phyloP scores from a whole-genome alignment of 176 grass and related monocot genomes.

The Zoysia pacifica region DNA sequence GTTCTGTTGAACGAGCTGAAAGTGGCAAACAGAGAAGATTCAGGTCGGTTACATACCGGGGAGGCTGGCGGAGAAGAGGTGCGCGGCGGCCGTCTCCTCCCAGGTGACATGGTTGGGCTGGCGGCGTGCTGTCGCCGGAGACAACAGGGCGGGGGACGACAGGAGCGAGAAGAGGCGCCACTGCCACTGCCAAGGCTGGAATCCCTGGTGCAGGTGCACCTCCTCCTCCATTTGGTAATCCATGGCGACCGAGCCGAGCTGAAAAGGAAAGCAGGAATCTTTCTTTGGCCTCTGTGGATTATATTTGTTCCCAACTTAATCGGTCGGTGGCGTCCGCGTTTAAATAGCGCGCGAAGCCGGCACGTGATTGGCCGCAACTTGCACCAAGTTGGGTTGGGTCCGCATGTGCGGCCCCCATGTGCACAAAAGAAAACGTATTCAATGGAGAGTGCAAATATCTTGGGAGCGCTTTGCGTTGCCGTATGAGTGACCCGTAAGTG shows the following conservation, averaged over 20 bases:
- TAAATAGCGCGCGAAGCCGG: background rate
- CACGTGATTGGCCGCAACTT: conserved; percentile 16
- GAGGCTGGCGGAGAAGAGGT: conserved; percentile 65
- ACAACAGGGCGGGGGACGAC: background rate
- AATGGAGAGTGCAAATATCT: conserved; percentile 31
- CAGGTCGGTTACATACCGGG: conserved; percentile 41
- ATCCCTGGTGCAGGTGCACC: background rate
- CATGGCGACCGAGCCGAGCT: conserved; percentile 11
- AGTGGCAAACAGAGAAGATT: no score
- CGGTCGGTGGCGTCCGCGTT: background rate
- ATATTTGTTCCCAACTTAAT: background rate
- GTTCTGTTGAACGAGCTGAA: background rate
- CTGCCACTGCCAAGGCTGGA: conserved; percentile 40
- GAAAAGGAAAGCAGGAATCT: background rate
- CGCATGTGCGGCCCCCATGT: conserved; percentile 26
- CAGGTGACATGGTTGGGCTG: conserved; percentile 59
- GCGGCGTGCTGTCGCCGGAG: conserved; percentile 6
- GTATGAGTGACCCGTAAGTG: background rate
- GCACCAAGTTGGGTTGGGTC: background rate
- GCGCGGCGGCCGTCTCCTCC: conserved; percentile 65
- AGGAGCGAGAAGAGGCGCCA: conserved; percentile 46
- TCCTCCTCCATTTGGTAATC: conserved; percentile 37
- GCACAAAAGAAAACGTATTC: background rate
- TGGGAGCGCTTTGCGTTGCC: background rate
- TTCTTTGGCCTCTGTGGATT: background rate